Conservation (phyloP, 2,329 filamentous ascomycete species). For the Calonectria naviculata region DNA sequence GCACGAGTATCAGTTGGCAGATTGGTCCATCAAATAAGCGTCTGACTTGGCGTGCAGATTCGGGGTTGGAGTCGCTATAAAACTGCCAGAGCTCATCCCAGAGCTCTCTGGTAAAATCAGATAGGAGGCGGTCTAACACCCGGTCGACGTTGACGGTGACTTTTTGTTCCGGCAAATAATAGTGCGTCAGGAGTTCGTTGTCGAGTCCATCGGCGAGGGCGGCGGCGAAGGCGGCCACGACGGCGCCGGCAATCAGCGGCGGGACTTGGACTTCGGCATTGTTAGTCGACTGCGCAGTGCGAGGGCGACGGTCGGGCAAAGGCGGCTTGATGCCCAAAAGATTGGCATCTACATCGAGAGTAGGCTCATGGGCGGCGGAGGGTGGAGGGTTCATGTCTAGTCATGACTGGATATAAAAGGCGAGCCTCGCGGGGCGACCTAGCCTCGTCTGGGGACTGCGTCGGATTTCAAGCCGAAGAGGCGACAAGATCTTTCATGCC, state of each 20-base stretch:
- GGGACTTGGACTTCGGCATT: slow-evolving; percentile 48
- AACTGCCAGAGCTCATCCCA: slow-evolving; percentile 51
- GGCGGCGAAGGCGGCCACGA: slow-evolving; percentile 48
- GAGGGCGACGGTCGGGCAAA: slow-evolving; percentile 45
- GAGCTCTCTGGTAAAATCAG: slow-evolving; percentile 45
- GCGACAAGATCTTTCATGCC: slow-evolving; percentile 4
- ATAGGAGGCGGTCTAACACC: slow-evolving; percentile 48
- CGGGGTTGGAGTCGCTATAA: slow-evolving; percentile 43
- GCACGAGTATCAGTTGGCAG: slow-evolving; percentile 49
- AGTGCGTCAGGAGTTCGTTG: slow-evolving; percentile 51
- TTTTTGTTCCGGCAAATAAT: slow-evolving; percentile 48
- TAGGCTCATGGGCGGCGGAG: slow-evolving; percentile 34
- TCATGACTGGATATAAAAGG: slow-evolving; percentile 29
- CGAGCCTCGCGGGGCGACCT: slow-evolving; percentile 20
- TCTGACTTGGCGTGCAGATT: slow-evolving; percentile 44
- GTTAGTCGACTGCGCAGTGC: slow-evolving; percentile 41
- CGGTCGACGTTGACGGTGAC: slow-evolving; percentile 49
- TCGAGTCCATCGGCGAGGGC: slow-evolving; percentile 47
- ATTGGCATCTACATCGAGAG: slow-evolving; percentile 23
- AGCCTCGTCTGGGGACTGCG: neutral
- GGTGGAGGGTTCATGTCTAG: slow-evolving; percentile 39
- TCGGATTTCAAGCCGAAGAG: neutral
- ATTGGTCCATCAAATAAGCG: slow-evolving; percentile 51
- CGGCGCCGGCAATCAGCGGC: slow-evolving; percentile 49
- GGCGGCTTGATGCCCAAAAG: slow-evolving; percentile 45